Conservation (phyloP, 192 early-diverging fungal genomes). For the Coemansia sp. region DNA sequence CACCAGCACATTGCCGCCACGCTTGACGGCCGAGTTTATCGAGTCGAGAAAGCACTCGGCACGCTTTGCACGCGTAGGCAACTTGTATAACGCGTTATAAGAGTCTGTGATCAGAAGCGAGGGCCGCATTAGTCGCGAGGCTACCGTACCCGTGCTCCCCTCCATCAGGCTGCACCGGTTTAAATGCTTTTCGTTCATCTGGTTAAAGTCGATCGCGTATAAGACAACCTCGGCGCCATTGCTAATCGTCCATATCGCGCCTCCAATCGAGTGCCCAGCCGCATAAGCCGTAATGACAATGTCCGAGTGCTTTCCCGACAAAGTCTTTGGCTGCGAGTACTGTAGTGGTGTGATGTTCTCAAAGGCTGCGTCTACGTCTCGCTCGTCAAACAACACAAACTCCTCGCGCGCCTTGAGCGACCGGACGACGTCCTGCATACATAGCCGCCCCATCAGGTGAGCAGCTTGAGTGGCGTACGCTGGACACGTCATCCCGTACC, state of each 20-base stretch:
- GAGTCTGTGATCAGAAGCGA: conserved; percentile 94
- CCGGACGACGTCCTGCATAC: conserved; percentile 79
- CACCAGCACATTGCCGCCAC: conserved; percentile 80
- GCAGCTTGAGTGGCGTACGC: conserved; percentile 91
- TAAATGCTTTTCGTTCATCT: conserved; percentile 81
- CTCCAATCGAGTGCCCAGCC: conserved; percentile 94
- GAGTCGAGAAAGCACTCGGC: conserved; percentile 73
- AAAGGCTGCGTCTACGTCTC: conserved; percentile 86
- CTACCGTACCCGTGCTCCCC: conserved; percentile 61
- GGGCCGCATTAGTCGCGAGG: conserved; percentile 71
- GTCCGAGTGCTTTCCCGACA: conserved; percentile 69
- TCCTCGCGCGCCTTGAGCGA: conserved; percentile 68
- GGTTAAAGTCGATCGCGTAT: conserved; percentile 97
- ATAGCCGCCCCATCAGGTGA: conserved; percentile 85
- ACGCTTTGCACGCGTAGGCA: conserved; percentile 71
- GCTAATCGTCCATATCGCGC: conserved; percentile 95
- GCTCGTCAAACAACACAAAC: conserved; percentile 73
- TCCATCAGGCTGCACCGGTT: conserved; percentile 35
- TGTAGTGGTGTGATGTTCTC: conserved; percentile 76
- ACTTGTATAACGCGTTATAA: conserved; percentile 69
- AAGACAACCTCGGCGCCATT: conserved; percentile 92
- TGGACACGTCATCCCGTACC: conserved; percentile 83
- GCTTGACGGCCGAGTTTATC: conserved; percentile 59
- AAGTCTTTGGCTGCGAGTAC: conserved; percentile 82
- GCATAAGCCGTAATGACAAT: conserved; percentile 89